Conservation (phyloP, 208 protist species). For the Leishmania aethiopica region DNA sequence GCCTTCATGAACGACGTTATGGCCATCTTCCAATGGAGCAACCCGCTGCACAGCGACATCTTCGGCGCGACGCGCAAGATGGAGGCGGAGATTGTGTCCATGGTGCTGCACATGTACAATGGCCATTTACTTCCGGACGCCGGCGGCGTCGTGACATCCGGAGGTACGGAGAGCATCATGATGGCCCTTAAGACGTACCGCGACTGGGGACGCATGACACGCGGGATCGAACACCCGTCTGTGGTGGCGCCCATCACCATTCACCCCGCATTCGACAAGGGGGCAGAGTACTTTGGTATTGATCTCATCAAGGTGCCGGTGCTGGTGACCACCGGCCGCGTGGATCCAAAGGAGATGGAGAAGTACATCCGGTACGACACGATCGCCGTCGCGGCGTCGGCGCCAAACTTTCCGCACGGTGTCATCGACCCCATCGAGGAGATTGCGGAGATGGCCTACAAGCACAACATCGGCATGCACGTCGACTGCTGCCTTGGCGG, state of each 20-base stretch:
- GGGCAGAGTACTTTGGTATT: conserved; percentile 96
- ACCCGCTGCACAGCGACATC: conserved; percentile 96
- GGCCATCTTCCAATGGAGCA: conserved; percentile 93
- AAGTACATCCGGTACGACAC: conserved; percentile 96
- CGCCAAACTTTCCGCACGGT: conserved; percentile 96
- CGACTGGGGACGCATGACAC: conserved; percentile 81
- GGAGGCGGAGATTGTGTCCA: conserved; percentile 97
- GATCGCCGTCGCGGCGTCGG: conserved; percentile 94
- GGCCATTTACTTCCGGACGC: conserved; percentile 82
- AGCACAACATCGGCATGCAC: conserved; percentile 95
- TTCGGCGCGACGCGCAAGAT: conserved; percentile 98
- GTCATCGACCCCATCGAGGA: conserved; percentile 91
- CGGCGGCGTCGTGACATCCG: conserved; percentile 96
- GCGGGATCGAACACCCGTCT: conserved; percentile 91
- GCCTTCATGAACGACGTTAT: conserved; percentile 91
- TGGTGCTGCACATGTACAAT: conserved; percentile 96
- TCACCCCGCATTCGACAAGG: conserved; percentile 99
- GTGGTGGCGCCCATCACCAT: conserved; percentile 93
- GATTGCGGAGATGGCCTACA: conserved; percentile 88
- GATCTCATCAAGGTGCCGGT: conserved; percentile 94
- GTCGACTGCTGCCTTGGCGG: conserved; percentile 98
- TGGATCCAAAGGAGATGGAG: conserved; percentile 82
- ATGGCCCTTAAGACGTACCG: conserved; percentile 98
- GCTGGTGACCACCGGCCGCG: conserved; percentile 64
- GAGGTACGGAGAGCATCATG: conserved; percentile 97